Conservation (phyloP, 805 yeast genomes). For the Nakazawaea ernobii region DNA sequence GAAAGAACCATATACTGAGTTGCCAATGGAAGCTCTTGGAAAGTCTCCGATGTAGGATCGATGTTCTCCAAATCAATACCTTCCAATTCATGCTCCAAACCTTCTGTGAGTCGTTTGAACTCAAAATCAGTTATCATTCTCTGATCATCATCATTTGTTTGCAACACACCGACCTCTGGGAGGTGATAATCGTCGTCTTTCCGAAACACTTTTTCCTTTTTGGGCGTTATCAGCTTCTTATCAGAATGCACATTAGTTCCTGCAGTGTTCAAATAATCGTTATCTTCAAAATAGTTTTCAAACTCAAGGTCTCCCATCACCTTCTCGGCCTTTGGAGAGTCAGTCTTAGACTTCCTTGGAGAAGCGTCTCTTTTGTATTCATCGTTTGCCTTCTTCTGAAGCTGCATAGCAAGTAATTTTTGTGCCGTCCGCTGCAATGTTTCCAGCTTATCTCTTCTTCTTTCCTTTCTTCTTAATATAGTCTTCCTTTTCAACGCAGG, state of each 20-base stretch:
- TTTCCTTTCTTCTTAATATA: conserved; percentile 62
- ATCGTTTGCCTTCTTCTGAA: conserved; percentile 50
- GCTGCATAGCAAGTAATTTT: conserved; percentile 69
- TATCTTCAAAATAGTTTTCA: conserved; percentile 7
- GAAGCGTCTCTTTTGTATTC: conserved; percentile 4
- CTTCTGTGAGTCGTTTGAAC: conserved; percentile 51
- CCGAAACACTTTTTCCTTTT: conserved; percentile 29
- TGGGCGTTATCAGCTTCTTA: conserved; percentile 13
- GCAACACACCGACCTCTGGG: conserved; percentile 60
- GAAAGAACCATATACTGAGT: conserved; percentile 87
- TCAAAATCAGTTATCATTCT: conserved; percentile 75
- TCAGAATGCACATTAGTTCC: background rate
- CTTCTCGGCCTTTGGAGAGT: conserved; percentile 11
- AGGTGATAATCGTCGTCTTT: conserved; percentile 80
- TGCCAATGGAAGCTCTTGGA: conserved; percentile 68
- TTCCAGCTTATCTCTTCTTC: conserved; percentile 69
- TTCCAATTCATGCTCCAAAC: conserved; percentile 55
- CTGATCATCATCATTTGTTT: conserved; percentile 51
- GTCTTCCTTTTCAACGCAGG: conserved; percentile 79
- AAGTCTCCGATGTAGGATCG: conserved; percentile 80
- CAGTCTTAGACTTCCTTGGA: conserved; percentile 5
- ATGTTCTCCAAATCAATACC: conserved; percentile 65
- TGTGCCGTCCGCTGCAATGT: conserved; percentile 73
- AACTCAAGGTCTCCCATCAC: conserved; percentile 21
- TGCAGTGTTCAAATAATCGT: background rate